Conservation (phyloP, 441 rosid species). For the Pelargonium australe region DNA sequence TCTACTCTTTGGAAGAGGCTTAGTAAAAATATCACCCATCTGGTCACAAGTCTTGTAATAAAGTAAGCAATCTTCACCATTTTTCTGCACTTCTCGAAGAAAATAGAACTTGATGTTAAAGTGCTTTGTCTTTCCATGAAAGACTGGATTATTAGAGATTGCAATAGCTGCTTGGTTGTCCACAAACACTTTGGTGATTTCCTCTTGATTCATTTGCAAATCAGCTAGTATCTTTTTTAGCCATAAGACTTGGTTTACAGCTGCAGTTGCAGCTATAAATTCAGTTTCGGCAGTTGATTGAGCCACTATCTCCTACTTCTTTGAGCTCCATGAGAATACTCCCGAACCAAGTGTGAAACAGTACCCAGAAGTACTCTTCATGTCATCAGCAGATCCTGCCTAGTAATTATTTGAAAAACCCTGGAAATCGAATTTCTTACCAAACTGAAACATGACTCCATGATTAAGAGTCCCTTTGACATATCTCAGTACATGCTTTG, state of each 20-base stretch:
- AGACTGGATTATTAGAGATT: background rate
- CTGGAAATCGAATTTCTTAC: background rate
- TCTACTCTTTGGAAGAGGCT: background rate
- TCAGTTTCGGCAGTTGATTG: background rate
- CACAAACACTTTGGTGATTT: background rate
- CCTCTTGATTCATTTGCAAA: background rate
- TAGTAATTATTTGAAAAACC: background rate
- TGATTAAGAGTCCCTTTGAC: background rate
- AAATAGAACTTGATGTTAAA: background rate
- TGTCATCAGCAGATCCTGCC: background rate
- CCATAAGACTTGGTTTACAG: constrained; percentile 1
- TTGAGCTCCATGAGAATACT: background rate
- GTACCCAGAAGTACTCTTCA: background rate
- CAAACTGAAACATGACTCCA: background rate
- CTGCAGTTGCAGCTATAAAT: background rate
- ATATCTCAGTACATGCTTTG: background rate
- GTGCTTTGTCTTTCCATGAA: background rate
- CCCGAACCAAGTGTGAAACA: background rate
- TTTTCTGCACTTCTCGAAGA: background rate
- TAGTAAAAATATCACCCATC: background rate
- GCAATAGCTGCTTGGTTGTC: background rate
- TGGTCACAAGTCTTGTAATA: background rate
- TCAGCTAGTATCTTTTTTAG: background rate
- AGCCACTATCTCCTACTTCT: background rate
- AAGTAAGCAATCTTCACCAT: background rate